Percentiles rank a stretch among this genome's conserved stretches.
These are phyloP conservation scores for Salix exigua DNA, from an alignment of 345 rosid genomes.

Conservation along the genomic window DNA sequence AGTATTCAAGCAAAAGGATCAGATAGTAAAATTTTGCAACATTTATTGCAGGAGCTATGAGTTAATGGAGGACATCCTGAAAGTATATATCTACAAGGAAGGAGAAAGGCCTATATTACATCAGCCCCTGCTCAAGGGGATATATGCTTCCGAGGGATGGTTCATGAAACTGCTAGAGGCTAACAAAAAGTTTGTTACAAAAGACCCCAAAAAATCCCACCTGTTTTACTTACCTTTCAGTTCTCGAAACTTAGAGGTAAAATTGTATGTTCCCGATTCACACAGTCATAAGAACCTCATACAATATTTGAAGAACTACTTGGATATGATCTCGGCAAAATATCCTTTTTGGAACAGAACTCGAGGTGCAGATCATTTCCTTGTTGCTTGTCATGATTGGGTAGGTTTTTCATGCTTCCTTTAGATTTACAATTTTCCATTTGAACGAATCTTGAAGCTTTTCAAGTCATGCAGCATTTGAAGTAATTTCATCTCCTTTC, in stretches of 20 bases:
- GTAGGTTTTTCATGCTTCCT: constrained; percentile 37
- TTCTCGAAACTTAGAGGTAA: constrained; percentile 71
- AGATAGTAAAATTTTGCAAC: neutral
- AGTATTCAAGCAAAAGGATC: neutral
- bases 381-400: constrained; percentile 98
- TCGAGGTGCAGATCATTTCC: constrained; percentile 85
- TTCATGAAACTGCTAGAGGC: constrained; percentile 79
- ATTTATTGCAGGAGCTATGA: constrained; percentile 76
- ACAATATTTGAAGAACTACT: constrained; percentile 51
- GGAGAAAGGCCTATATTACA: constrained; percentile 79
- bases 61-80: constrained; percentile 77
- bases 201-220: constrained; percentile 63
- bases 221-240: constrained; percentile 88
- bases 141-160: constrained; percentile 99
- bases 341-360: constrained; percentile 89
- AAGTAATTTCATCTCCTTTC: neutral
- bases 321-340: constrained; percentile 55
- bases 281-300: constrained; percentile 65
- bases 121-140: constrained; percentile 65
- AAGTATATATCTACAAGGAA: constrained; percentile 79
- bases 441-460: neutral
- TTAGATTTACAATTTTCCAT: neutral
- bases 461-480: neutral
- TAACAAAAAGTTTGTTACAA: constrained; percentile 63
- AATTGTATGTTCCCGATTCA: constrained; percentile 65